Conservation (phyloP, 352 stramenopile genomes). For the Phytophthora kernoviae region DNA sequence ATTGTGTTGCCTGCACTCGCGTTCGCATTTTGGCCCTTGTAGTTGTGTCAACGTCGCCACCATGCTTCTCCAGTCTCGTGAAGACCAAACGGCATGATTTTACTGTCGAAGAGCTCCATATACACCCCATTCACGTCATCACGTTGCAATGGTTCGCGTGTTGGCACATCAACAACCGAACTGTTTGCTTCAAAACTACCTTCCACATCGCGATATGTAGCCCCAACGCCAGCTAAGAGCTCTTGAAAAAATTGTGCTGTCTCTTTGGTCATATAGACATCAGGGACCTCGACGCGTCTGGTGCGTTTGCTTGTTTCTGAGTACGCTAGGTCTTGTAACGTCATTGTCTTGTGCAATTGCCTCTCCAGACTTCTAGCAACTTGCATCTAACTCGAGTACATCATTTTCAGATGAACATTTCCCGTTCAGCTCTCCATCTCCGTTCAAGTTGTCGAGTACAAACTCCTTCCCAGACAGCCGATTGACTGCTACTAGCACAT, state of each 20-base stretch:
- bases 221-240: conserved; percentile 26
- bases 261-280: conserved; percentile 3
- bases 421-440: conserved; percentile 19
- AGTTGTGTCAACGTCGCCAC: conserved; percentile 34
- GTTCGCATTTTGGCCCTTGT: conserved; percentile 13
- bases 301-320: conserved; percentile 12
- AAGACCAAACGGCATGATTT: conserved; percentile 38
- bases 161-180: conserved; percentile 11
- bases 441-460: conserved; percentile 18
- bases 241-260: conserved; percentile 30
- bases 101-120: conserved; percentile 32
- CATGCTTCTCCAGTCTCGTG: conserved; percentile 31
- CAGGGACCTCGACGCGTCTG: conserved; percentile 24
- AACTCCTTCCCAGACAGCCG: conserved; percentile 4
- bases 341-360: conserved; percentile 10
- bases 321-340: conserved; percentile 8
- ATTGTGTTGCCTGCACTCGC: conserved; percentile 41
- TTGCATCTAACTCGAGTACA: conserved; percentile 23
- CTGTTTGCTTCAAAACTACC: conserved; percentile 23
- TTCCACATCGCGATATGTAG: conserved; percentile 35
- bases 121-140: conserved; percentile 27
- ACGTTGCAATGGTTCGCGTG: conserved; percentile 24
- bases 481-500: not conserved
- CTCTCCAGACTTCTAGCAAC: conserved; percentile 23
- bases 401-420: conserved; percentile 33